These are phyloP conservation scores for Ramaria rubella DNA, from an alignment of 768 basidiomycete genomes.

Conservation along the genomic window DNA sequence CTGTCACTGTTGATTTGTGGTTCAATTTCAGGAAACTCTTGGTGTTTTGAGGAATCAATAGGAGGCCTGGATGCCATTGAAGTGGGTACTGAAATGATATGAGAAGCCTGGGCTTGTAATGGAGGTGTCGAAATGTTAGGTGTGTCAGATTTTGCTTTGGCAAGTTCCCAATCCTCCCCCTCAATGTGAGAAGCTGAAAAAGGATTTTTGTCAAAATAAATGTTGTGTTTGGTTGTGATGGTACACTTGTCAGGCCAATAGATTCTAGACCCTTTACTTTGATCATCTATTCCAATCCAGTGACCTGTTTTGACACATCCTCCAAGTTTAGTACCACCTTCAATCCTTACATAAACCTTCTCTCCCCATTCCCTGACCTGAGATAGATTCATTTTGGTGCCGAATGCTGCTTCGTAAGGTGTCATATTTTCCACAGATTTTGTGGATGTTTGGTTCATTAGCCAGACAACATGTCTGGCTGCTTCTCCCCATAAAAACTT, in stretches of 20 bases:
- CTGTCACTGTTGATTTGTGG: too few relatives aligned
- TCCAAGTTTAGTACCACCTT: slow-evolving; percentile 17
- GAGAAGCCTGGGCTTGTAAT: too few relatives aligned
- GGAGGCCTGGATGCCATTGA: not conserved
- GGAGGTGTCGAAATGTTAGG: too few relatives aligned
- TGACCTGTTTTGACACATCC: slow-evolving; percentile 11
- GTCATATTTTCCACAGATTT: slow-evolving; percentile 19
- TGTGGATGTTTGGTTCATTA: slow-evolving; percentile 30
- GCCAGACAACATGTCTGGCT: slow-evolving; percentile 27
- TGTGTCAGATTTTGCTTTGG: not conserved
- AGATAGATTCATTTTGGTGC: slow-evolving; percentile 26
- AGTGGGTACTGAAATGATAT: too few relatives aligned
- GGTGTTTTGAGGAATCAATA: too few relatives aligned
- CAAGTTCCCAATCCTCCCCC: not conserved
- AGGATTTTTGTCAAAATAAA: not conserved
- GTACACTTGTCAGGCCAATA: slow-evolving; percentile 17
- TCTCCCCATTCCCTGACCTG: slow-evolving; percentile 29
- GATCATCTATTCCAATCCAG: slow-evolving; percentile 13
- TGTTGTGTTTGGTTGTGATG: slow-evolving; percentile 12
- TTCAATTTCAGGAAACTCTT: too few relatives aligned
- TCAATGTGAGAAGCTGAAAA: not conserved
- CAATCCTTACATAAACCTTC: slow-evolving; percentile 20
- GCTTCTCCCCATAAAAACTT: slow-evolving; percentile 8
- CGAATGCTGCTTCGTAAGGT: slow-evolving; percentile 14
- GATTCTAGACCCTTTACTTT: slow-evolving; percentile 6